Conservation (phyloP, 2,329 filamentous ascomycete species). For the Colletotrichum australisinense region DNA sequence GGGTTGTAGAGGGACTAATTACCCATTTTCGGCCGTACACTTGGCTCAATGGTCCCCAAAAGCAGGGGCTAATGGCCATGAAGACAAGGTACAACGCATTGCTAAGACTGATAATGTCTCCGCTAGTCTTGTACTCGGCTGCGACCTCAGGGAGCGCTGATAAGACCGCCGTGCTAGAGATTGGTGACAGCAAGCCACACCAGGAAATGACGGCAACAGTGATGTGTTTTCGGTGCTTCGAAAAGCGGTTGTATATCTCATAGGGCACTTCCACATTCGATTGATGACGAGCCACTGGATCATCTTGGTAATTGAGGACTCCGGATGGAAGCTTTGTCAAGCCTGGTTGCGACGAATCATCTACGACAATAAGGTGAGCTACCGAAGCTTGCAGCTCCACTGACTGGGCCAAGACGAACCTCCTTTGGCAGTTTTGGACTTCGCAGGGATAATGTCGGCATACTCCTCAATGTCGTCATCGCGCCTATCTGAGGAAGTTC, state of each 20-base stretch:
- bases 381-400: neutral
- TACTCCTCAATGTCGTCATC: constrained; percentile 25
- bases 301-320: constrained; percentile 21
- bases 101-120: constrained; percentile 70
- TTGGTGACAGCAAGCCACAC: constrained; percentile 80
- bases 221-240: constrained; percentile 69
- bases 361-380: constrained; percentile 9
- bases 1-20: constrained; percentile 36
- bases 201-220: constrained; percentile 79
- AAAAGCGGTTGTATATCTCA: constrained; percentile 73
- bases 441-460: constrained; percentile 15
- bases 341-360: neutral
- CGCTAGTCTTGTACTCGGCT: constrained; percentile 70
- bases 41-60: constrained; percentile 75
- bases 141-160: constrained; percentile 82
- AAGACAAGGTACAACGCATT: constrained; percentile 80
- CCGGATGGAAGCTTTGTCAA: constrained; percentile 24
- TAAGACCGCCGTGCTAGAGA: constrained; percentile 79
- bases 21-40: constrained; percentile 64
- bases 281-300: constrained; percentile 11
- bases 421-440: constrained; percentile 6
- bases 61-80: constrained; percentile 74
- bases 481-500: constrained; percentile 13
- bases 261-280: constrained; percentile 54
- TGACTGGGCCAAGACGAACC: neutral